phyloP scores from a whole-genome alignment of 2,329 filamentous ascomycete genomes.

The Ophiosphaerella herpotricha region DNA sequence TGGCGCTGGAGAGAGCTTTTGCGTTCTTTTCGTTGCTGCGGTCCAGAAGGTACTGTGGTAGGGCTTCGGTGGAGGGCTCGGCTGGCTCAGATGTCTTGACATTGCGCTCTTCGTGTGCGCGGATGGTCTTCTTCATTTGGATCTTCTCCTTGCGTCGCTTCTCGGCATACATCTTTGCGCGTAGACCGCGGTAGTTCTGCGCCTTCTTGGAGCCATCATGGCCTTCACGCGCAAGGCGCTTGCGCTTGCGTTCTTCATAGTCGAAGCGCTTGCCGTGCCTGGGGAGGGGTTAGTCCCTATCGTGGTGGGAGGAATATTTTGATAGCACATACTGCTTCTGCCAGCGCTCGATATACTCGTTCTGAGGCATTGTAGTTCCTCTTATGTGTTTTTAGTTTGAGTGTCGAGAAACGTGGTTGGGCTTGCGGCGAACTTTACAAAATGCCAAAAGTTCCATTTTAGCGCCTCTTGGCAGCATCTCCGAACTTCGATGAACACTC shows the following conservation, averaged over 20 bases:
- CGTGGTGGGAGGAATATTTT: not conserved
- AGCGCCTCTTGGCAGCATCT: constrained; percentile 22
- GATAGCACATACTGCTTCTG: constrained; percentile 59
- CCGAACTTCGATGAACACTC: constrained; percentile 16
- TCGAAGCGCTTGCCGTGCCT: constrained; percentile 61
- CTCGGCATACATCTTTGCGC: constrained; percentile 92
- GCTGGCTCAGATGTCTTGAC: constrained; percentile 81
- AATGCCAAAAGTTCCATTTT: constrained; percentile 27
- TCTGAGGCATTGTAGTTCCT: constrained; percentile 68
- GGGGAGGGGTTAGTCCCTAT: constrained; percentile 21
- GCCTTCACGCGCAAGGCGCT: constrained; percentile 83
- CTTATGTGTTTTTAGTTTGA: constrained; percentile 6
- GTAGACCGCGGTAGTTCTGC: constrained; percentile 87
- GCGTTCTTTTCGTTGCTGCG: constrained; percentile 70
- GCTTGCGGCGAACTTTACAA: constrained; percentile 22
- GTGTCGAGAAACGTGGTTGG: constrained; percentile 11
- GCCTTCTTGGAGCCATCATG: constrained; percentile 89
- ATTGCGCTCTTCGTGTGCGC: constrained; percentile 93
- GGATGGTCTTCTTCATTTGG: constrained; percentile 61
- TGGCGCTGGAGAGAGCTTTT: constrained; percentile 78
- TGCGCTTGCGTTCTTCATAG: constrained; percentile 86
- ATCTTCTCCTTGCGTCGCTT: constrained; percentile 90
- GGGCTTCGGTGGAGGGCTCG: constrained; percentile 77
- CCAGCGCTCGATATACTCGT: constrained; percentile 78
- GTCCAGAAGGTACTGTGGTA: constrained; percentile 93